Evolutionary conservation across 805 yeast species (phyloP), one percentile per base, ranked within the genome.

Genomic region (Ogataea dorogensis): DNA sequence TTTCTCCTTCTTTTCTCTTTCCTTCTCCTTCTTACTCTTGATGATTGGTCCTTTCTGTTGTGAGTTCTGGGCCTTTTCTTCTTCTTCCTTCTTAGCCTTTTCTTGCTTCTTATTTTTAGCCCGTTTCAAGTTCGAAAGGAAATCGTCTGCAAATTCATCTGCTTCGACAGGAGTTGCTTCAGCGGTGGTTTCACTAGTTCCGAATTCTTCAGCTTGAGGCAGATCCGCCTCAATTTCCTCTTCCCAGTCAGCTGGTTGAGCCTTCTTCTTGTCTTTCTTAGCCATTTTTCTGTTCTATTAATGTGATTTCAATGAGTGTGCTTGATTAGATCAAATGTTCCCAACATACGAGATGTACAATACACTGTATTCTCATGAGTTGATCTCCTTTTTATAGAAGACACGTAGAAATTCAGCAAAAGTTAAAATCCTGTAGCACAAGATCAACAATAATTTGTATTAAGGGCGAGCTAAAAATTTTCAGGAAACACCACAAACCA

Each of bases 1-100:
- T 48, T 77, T 79, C 62, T 89, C 96, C 63, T 91, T 95, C 78
- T 86, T 86, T 64, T 93, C 95, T 68, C 81, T 89, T 68, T 91
- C 94, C 66, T 84, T 85, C 56, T 85, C 98, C 66, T 91, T 88
- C 75, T 91, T 93, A 40, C 91, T 78, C 64, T 89, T 87, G 56
- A 88, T 71, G 47, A 78, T 74, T 31, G 91, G 87, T 19, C 76
- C 87, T 37, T 56, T 54, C 24, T 50, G 52, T 36, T 43, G 45
- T 20, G 46, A 30, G 10, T 42, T 42, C 15, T 39, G 41, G 31
- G 71, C 77, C 44, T 51, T 56, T n/a, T 55, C 54, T 32, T 75
- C 73, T 36, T 75, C 75, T 50, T 77, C 79, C 43, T 75, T 78
- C 37, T 77, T 81, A 42, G 73, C 79, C 62, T 79, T 79, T 29